Base-by-base conservation (phyloP, 2,329 filamentous ascomycete species). In the Elsinoe perseae region DNA sequence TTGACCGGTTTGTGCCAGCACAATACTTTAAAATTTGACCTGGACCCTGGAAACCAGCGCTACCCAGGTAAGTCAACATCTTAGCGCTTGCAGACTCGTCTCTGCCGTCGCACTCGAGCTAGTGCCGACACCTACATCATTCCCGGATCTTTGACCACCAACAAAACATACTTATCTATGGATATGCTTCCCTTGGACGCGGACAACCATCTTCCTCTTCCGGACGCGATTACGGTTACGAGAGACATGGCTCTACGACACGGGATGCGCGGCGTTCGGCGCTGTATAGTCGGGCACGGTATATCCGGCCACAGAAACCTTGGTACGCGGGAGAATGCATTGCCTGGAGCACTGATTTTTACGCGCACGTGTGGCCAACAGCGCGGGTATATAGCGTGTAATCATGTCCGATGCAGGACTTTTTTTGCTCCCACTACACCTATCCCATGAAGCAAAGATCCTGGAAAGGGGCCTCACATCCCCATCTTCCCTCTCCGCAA, bases 401-500 rank as follows among this genome's bases (percentile, higher is more conserved):
- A 44, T 44, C 40, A n/a, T n/a, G n/a, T n/a, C n/a, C n/a, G n/a
- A n/a, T n/a, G n/a, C n/a, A n/a, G n/a, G n/a, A n/a, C n/a, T n/a
- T n/a, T n/a, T n/a, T n/a, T n/a, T n/a, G n/a, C n/a, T n/a, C n/a
- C n/a, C n/a, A n/a, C n/a, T n/a, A n/a, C n/a, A n/a, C n/a, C n/a
- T n/a, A n/a, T n/a, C n/a, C n/a, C n/a, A n/a, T n/a, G n/a, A n/a
- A n/a, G n/a, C n/a, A n/a, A n/a, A n/a, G 2, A 4, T 14, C n/a
- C 12, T 7, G 32, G n/a, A 3, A 5, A 3, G n/a, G 32, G 3
- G 4, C 4, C 4, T 56, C 53, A 56, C 4, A 28, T 14, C n/a
- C 36, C 36, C 53, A 56, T 46, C 12, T 28, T 27, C 43, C 66
- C 60, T 56, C 70, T 71, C 59, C 68, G 69, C 64, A 83, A 62